Evolutionary conservation across 2,329 filamentous ascomycete genomes (phyloP).

Genomic region (Juglanconis oblonga): DNA sequence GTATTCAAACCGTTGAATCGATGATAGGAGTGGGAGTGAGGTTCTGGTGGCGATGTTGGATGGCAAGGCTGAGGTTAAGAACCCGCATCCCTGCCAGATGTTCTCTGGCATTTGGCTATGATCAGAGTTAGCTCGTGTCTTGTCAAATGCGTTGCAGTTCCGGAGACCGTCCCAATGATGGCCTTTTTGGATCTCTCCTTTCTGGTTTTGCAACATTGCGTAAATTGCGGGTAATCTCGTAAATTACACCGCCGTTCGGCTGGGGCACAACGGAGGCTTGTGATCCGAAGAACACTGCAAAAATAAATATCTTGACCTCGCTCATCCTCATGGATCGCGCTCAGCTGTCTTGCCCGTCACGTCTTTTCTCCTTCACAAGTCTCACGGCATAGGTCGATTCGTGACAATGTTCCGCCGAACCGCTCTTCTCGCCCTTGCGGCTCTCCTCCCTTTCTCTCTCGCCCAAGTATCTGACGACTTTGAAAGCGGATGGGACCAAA

Average conservation of each 20-base stretch:
- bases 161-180: neutral
- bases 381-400: neutral
- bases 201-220: neutral
- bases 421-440: constrained; percentile 43
- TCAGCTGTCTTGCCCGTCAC: neutral
- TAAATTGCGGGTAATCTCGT: neutral
- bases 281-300: neutral
- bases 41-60: no score
- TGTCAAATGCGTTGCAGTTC: neutral
- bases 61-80: no score
- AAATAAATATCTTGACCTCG: neutral
- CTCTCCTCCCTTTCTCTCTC: constrained; percentile 43
- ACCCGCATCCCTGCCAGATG: no score
- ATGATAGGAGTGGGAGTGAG: no score
- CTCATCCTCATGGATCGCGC: no score
- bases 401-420: constrained; percentile 39
- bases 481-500: constrained; percentile 55
- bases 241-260: neutral
- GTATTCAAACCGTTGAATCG: no score
- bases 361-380: neutral
- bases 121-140: no score
- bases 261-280: neutral
- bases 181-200: no score
- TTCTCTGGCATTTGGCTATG: no score
- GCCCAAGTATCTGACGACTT: constrained; percentile 56